phyloP scores from a whole-genome alignment of 1,284 basidiomycete species.

The Apiotrichum domesticum region DNA sequence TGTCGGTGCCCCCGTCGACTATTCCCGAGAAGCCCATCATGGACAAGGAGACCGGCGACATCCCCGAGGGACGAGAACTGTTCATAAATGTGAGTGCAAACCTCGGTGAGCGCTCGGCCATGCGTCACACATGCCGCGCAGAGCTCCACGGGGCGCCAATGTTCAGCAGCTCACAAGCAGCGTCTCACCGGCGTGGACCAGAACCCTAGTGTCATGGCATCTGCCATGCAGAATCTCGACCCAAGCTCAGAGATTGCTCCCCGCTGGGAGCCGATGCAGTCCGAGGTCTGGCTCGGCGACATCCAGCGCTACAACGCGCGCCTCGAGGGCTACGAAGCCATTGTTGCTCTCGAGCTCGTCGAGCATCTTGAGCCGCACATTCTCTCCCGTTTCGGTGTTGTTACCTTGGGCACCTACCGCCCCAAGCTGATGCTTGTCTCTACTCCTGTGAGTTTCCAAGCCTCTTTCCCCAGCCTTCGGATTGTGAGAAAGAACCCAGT shows the following conservation, averaged over 20 bases:
- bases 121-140: too few relatives aligned
- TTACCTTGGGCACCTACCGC: constrained; percentile 74
- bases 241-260: constrained; percentile 17
- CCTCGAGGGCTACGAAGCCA: constrained; percentile 69
- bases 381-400: constrained; percentile 69
- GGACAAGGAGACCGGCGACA: background rate
- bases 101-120: too few relatives aligned
- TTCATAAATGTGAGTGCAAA: constrained; percentile 35
- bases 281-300: constrained; percentile 74
- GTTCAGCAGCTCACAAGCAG: constrained; percentile 15
- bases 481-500: too few relatives aligned
- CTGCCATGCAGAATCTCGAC: constrained; percentile 31
- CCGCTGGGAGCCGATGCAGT: constrained; percentile 69
- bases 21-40: constrained; percentile 37
- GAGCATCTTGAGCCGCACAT: constrained; percentile 73
- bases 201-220: constrained; percentile 34
- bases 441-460: constrained; percentile 56
- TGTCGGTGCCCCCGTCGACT: constrained; percentile 38
- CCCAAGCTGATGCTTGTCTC: constrained; percentile 75
- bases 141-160: too few relatives aligned
- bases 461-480: too few relatives aligned
- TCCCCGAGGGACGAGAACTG: constrained; percentile 23
- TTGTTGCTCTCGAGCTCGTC: constrained; percentile 84
- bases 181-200: constrained; percentile 44
- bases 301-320: constrained; percentile 68